Evolutionary conservation across 345 rosid genomes (phyloP).

Genomic region (Eucalyptus curtisii): DNA sequence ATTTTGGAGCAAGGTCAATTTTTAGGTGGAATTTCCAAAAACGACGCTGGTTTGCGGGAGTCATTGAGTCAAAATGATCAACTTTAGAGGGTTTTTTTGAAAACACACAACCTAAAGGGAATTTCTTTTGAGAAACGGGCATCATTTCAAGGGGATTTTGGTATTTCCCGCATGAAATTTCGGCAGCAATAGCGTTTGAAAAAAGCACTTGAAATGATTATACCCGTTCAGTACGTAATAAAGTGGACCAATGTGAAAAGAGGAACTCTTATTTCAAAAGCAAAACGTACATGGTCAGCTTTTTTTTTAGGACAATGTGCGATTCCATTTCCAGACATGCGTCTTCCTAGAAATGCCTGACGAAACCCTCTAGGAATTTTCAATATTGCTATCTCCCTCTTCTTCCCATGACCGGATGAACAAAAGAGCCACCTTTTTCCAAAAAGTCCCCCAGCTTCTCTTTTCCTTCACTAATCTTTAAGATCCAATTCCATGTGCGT

Average conservation of each 20-base stretch:
- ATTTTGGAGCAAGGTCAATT: background rate
- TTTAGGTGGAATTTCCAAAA: background rate
- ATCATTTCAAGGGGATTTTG: background rate
- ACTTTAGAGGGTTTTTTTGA: background rate
- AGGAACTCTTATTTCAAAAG: background rate
- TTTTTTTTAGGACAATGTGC: background rate
- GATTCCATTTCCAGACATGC: background rate
- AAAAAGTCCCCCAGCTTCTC: background rate
- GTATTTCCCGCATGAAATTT: background rate
- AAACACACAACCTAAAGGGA: background rate
- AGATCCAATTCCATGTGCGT: background rate
- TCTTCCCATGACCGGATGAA: background rate
- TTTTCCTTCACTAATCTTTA: background rate
- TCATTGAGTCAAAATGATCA: background rate
- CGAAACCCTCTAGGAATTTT: background rate
- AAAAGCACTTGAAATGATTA: background rate
- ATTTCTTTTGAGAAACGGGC: background rate
- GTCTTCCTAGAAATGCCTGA: background rate
- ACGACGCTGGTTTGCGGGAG: background rate
- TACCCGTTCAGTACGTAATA: background rate
- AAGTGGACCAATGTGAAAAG: background rate
- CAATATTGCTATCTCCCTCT: background rate
- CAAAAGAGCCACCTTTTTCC: background rate
- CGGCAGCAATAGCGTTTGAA: background rate
- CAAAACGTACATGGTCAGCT: background rate